These are phyloP conservation scores for Rubia yunnanensis DNA, from an alignment of 257 asterid species.

Conservation along the genomic window DNA sequence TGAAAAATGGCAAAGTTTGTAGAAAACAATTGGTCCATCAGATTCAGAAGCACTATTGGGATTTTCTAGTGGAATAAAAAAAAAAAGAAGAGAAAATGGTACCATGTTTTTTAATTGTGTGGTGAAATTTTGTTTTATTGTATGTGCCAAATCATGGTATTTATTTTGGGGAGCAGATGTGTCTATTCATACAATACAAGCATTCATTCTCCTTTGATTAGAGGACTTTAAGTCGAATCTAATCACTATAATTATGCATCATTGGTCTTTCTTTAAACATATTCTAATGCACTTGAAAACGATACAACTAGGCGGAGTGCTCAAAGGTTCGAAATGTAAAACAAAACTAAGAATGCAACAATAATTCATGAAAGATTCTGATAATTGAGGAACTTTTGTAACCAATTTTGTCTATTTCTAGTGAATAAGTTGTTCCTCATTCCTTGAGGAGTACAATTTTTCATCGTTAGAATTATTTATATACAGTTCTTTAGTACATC, in stretches of 20 bases:
- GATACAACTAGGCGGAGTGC: conserved; percentile 5
- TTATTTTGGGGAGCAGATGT: conserved; percentile 11
- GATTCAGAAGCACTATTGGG: conserved; percentile 11
- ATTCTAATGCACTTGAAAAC: background rate
- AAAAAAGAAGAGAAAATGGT: conserved; percentile 4
- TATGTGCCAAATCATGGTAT: conserved; percentile 18
- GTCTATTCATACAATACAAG: too few relatives aligned
- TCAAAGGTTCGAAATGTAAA: background rate
- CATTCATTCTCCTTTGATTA: background rate
- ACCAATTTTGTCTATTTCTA: background rate
- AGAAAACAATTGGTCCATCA: conserved; percentile 10
- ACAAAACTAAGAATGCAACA: conserved; percentile 10
- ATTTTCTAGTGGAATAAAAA: conserved; percentile 4
- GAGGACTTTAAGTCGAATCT: conserved; percentile 1
- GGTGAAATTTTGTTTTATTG: background rate
- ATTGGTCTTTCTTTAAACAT: background rate
- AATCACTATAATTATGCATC: background rate
- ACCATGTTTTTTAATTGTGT: conserved; percentile 2
- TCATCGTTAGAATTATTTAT: too few relatives aligned
- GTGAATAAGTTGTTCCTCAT: too few relatives aligned
- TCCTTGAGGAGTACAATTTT: too few relatives aligned
- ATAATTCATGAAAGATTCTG: conserved; percentile 2
- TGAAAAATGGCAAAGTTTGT: background rate
- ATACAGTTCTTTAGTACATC: too few relatives aligned
- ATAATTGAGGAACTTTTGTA: background rate